Percentiles rank a stretch among this genome's conserved stretches.
Evolutionary conservation across 768 basidiomycete species (phyloP).

Genomic region (Lentinula boryana): DNA sequence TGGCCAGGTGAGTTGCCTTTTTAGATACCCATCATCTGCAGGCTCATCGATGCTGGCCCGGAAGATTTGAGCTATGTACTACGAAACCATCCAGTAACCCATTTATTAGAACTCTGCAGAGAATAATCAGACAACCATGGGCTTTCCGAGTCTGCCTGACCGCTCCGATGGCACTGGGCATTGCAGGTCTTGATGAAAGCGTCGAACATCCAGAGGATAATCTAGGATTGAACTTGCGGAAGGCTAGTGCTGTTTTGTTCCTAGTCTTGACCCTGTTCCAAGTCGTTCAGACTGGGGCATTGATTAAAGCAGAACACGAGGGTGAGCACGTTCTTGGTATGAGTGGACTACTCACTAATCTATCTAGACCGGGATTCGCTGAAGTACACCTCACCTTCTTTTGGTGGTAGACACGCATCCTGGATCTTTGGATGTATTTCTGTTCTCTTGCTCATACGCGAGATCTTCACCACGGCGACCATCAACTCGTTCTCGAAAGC

Average conservation of each 20-base stretch:
- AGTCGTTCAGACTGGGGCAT: conserved; percentile 21
- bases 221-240: conserved; percentile 19
- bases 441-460: conserved; percentile 29
- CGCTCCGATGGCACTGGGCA: conserved; percentile 26
- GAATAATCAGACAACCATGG: conserved; percentile 21
- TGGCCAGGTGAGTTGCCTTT: conserved; percentile 28
- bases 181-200: conserved; percentile 19
- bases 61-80: conserved; percentile 11
- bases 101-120: conserved; percentile 11
- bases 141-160: conserved; percentile 24
- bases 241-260: conserved; percentile 29
- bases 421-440: conserved; percentile 27
- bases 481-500: conserved; percentile 17
- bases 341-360: conserved; percentile 1
- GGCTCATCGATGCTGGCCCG: neutral
- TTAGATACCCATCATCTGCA: neutral
- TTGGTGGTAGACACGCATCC: conserved; percentile 23
- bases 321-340: neutral
- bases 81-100: neutral
- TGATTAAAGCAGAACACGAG: conserved; percentile 8
- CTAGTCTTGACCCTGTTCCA: conserved; percentile 28
- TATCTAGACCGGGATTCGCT: neutral
- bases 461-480: conserved; percentile 29
- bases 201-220: conserved; percentile 9
- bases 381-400: neutral